phyloP scores from a whole-genome alignment of 345 rosid species.

The Bruguiera sexangula region DNA sequence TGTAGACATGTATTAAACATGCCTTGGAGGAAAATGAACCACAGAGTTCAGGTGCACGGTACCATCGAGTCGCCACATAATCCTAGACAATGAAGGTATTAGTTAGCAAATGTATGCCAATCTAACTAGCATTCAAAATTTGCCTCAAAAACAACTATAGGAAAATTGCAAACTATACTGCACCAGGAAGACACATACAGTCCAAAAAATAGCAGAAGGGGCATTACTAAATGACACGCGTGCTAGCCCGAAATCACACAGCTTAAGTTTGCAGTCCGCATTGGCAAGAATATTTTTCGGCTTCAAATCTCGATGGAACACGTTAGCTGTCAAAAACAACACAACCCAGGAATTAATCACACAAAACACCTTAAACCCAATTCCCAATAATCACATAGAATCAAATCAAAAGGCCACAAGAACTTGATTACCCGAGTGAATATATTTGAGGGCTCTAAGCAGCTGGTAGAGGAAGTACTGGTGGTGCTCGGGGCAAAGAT shows the following conservation, averaged over 20 bases:
- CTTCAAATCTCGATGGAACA: conserved; percentile 93
- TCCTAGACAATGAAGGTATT: conserved; percentile 56
- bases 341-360: conserved; percentile 8
- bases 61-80: conserved; percentile 99
- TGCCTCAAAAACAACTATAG: background rate
- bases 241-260: conserved; percentile 97
- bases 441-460: conserved; percentile 89
- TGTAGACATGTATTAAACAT: conserved; percentile 15
- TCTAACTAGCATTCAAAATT: background rate
- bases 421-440: conserved; percentile 67
- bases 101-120: conserved; percentile 26
- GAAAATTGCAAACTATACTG: background rate
- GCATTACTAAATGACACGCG: conserved; percentile 86
- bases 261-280: conserved; percentile 95
- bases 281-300: conserved; percentile 95
- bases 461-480: conserved; percentile 98
- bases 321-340: conserved; percentile 56
- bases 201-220: conserved; percentile 98
- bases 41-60: conserved; percentile 98
- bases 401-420: background rate
- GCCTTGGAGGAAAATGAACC: conserved; percentile 93
- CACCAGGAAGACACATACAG: conserved; percentile 62
- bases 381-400: background rate
- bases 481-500: conserved; percentile 89
- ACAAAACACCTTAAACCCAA: background rate